Evolutionary conservation across 257 asterid species (phyloP).

Genomic region (Solanum pimpinellifolium): DNA sequence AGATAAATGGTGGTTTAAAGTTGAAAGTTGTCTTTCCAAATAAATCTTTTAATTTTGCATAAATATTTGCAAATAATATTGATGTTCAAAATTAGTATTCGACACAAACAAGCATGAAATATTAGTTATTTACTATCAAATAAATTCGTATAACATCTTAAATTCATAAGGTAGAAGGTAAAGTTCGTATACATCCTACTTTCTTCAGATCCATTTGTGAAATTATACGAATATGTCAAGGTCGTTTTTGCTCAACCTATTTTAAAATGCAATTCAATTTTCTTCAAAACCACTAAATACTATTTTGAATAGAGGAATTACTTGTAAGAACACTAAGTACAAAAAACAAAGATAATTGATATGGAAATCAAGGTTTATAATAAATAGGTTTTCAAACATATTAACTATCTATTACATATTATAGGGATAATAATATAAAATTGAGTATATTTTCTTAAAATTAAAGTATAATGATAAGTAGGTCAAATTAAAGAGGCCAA

Average conservation of each 20-base stretch:
- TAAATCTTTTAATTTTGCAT: background rate
- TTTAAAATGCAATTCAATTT: background rate
- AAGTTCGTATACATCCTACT: too few species aligned
- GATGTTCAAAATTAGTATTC: background rate
- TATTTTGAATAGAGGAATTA: background rate
- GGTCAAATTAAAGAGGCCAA: conserved; percentile 47
- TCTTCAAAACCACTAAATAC: background rate
- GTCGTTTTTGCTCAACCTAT: background rate
- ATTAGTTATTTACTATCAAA: background rate
- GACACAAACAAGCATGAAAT: background rate
- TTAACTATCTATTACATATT: background rate
- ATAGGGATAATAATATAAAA: background rate
- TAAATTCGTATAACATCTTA: background rate
- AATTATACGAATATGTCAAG: accelerated
- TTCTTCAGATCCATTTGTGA: background rate
- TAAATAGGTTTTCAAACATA: background rate
- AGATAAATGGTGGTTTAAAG: background rate
- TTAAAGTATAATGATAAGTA: background rate
- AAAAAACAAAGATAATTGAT: background rate
- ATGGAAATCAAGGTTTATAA: background rate
- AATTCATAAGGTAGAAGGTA: background rate
- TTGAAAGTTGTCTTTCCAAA: background rate
- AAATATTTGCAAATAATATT: background rate
- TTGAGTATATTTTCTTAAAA: background rate
- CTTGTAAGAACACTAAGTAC: background rate